Base-by-base conservation (phyloP, 2,329 filamentous ascomycete genomes). In the Beauveria medogensis region DNA sequence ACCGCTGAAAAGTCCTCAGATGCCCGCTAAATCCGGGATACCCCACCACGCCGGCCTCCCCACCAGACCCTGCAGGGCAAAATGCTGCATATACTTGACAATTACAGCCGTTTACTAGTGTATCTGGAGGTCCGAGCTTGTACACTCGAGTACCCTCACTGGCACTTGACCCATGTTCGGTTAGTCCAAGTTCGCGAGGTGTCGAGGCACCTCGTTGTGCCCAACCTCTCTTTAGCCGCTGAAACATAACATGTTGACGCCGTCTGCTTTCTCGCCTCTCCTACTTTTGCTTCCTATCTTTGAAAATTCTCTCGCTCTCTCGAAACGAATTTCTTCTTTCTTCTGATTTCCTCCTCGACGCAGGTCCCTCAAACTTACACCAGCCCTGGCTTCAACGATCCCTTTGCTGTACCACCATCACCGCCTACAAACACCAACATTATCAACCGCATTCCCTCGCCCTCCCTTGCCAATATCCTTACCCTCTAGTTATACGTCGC, bases 181-280 rank as follows among this genome's bases (percentile, higher is more conserved):
- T 20, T 43, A 41, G 22, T 10, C 40, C 22, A 50, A 28, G 24
- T 50, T 50, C 34, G 24, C 30, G 24, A 26, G 34, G 34, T 37
- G 12, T 14, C 34, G 34, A 50, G 47, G 24, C 24, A 16, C 26
- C 22, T 57, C 28, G 43, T 40, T 22, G 34, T 48, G 52, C 55
- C 55, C 55, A 57, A 57, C 55, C 55, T 57, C 55, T 30, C 28
- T 34, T 20, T 14, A 40, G 20, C 30, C 30, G 22, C 55, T 57
- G 55, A 57, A 57, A 57, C 55, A 57, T 24, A 57, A 57, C 55
- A 57, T 57, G 43, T 48, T 18, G 28, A 48, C 22, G 10, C 26
- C 16, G 20, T 37, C n/a, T 24, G 44, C 16, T 56, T 34, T 30
- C 20, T 56, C 43, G 43, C 9, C 30, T 48, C 28, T 26, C 48